phyloP scores from a whole-genome alignment of 345 rosid genomes.

The Moricandia moricandioides region DNA sequence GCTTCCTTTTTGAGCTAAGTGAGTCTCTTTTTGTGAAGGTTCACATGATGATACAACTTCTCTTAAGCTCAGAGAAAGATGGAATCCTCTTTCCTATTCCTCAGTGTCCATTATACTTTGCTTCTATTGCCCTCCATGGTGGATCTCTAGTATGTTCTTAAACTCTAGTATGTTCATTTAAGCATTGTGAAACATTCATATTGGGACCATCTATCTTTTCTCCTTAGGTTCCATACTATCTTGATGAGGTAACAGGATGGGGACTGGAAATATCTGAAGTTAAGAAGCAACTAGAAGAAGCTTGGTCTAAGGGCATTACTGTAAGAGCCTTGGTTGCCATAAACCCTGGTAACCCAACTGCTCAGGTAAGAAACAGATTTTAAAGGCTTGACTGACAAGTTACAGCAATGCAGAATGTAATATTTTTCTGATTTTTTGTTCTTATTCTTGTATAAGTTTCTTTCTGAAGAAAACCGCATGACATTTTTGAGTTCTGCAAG shows the following conservation, averaged over 20 bases:
- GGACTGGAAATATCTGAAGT: constrained; percentile 77
- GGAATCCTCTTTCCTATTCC: too few relatives aligned
- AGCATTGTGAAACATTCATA: neutral
- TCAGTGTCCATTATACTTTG: constrained; percentile 93
- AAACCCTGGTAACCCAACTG: constrained; percentile 93
- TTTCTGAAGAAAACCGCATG: constrained; percentile 70
- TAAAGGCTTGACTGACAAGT: neutral
- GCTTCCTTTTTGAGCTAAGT: too few relatives aligned
- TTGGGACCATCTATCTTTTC: neutral
- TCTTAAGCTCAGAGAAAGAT: too few relatives aligned
- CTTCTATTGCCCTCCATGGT: constrained; percentile 87
- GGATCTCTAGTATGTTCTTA: too few relatives aligned
- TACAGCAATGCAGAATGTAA: too few relatives aligned
- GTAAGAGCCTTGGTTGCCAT: constrained; percentile 84
- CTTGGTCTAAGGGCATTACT: constrained; percentile 59
- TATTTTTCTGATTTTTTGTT: too few relatives aligned
- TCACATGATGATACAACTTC: too few relatives aligned
- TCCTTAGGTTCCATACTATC: constrained; percentile 82
- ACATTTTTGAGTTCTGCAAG: constrained; percentile 78
- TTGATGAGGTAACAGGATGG: constrained; percentile 89
- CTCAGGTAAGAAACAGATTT: constrained; percentile 51
- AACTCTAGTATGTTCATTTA: constrained; percentile 55
- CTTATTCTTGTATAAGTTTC: constrained; percentile 68
- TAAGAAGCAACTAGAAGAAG: constrained; percentile 70
- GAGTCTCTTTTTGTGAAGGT: too few relatives aligned